A percentile compares a stretch with the other conserved stretches of the same genome.
These are phyloP conservation scores for Grammothele lineata DNA, from an alignment of 768 basidiomycete species.

Conservation along the genomic window DNA sequence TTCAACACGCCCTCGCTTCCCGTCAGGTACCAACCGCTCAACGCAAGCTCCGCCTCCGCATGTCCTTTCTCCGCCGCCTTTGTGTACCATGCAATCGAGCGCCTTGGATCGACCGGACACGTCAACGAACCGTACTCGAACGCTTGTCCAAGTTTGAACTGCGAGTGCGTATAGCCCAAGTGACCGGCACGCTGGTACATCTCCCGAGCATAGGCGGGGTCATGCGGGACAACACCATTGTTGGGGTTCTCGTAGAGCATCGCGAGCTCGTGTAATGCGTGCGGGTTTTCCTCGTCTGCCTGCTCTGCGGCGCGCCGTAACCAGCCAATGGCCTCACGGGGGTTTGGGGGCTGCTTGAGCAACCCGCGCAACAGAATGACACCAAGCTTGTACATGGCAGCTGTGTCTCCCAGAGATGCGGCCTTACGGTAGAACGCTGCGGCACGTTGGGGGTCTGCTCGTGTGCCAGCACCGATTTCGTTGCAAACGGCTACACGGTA, in stretches of 20 bases:
- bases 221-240: conserved; percentile 66
- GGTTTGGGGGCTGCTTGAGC: conserved; percentile 79
- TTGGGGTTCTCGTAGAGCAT: conserved; percentile 73
- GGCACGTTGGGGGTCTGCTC: conserved; percentile 82
- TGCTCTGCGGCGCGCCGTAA: conserved; percentile 92
- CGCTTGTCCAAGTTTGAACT: conserved; percentile 93
- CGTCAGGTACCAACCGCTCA: conserved; percentile 98
- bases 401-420: conserved; percentile 91
- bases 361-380: conserved; percentile 89
- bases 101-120: conserved; percentile 88
- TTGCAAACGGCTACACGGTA: conserved; percentile 99
- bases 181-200: conserved; percentile 90
- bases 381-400: conserved; percentile 99
- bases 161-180: conserved; percentile 88
- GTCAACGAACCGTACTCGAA: conserved; percentile 89
- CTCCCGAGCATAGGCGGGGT: conserved; percentile 77
- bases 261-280: conserved; percentile 95
- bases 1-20: conserved; percentile 93
- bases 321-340: conserved; percentile 92
- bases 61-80: conserved; percentile 97
- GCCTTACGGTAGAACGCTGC: conserved; percentile 96
- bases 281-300: conserved; percentile 97
- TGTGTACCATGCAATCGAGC: conserved; percentile 98
- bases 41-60: conserved; percentile 88
- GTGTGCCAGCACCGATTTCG: conserved; percentile 95